Evolutionary conservation across 441 rosid species (phyloP).

Genomic region (Croton setiger): DNA sequence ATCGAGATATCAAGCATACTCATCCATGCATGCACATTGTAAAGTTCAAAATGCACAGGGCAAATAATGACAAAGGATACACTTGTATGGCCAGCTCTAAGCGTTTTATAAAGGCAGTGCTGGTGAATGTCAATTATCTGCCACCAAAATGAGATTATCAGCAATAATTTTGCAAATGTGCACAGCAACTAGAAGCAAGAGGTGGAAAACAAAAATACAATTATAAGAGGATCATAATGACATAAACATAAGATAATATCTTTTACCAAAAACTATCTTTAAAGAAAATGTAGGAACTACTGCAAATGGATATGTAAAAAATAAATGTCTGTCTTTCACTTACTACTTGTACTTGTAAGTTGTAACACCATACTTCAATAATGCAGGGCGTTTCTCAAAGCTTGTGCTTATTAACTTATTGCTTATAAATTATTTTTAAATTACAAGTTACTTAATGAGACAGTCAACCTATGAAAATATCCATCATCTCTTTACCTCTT

Average conservation of each 20-base stretch:
- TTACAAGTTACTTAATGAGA: too few relatives aligned
- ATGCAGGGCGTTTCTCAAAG: too few relatives aligned
- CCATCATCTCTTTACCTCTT: not conserved
- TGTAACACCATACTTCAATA: not conserved
- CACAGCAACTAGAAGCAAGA: not conserved
- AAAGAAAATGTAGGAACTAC: not conserved
- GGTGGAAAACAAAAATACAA: not conserved
- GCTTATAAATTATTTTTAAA: too few relatives aligned
- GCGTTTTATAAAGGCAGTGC: conserved; percentile 66
- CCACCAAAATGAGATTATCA: conserved; percentile 18
- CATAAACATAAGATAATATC: too few relatives aligned
- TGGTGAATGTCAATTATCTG: conserved; percentile 80
- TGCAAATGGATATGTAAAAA: not conserved
- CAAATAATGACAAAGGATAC: conserved; percentile 53
- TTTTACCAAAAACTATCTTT: too few relatives aligned
- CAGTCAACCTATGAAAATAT: not conserved
- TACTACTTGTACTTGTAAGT: not conserved
- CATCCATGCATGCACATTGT: not conserved
- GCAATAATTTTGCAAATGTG: conserved; percentile 11
- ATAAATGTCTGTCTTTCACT: not conserved
- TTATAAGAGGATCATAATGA: not conserved
- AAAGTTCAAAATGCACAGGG: not conserved
- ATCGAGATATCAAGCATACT: conserved; percentile 13
- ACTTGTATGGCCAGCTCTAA: conserved; percentile 82
- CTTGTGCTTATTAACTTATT: too few relatives aligned